Evolutionary conservation across 768 basidiomycete genomes (phyloP), one percentile per base, ranked within the genome.

Genomic region (Hericium erinaceus): DNA sequence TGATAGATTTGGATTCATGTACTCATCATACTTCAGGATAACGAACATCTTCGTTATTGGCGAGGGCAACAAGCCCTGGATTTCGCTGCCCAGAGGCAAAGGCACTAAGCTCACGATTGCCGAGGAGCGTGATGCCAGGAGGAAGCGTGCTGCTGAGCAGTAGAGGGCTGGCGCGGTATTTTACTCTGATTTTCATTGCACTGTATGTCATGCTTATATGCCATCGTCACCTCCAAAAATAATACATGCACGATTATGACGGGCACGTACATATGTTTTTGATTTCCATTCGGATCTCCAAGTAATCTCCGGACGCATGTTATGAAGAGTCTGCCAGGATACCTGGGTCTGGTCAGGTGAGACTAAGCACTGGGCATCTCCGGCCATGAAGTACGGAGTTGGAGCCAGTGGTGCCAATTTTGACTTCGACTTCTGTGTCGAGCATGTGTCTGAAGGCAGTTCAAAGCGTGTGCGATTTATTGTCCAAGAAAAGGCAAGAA

Each of bases 31-130:
- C 55, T 48, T 4, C 64, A 97, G 94, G 69, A 82, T 98, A 61
- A 85, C 89, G 67, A 99, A 98, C 82, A 92, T 99, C 70, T 98
- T 98, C 76, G 88, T 99, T 67, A 92, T 98, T 61, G 97, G 97
- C 62, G 89, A 97, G 77, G 94, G 94, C 56, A 77, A 69, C 71
- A 99, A 98, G 82, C 85, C 97, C 49, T 94, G 93, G 87, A 82
- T 98, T 77, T 98, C 95, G 44, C 76, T 98, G 69, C 95, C 95
- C 62, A 93, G 89, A 78, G 94, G 94, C 75, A 95, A 95, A 82
- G 95, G 95, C 77, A 89, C 84, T 72, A 97, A 98, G 75, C 89
- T 97, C 66, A 93, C 93, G 61, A 98, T 98, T 69, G 84, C 95
- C 15, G 92, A 95, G 81, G 92, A 98, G 81, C 82, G 95, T 67